A percentile compares a stretch with the other conserved stretches of the same genome.
phyloP scores from a whole-genome alignment of 2,329 filamentous ascomycete species.

The Penicillium griseofulvum region DNA sequence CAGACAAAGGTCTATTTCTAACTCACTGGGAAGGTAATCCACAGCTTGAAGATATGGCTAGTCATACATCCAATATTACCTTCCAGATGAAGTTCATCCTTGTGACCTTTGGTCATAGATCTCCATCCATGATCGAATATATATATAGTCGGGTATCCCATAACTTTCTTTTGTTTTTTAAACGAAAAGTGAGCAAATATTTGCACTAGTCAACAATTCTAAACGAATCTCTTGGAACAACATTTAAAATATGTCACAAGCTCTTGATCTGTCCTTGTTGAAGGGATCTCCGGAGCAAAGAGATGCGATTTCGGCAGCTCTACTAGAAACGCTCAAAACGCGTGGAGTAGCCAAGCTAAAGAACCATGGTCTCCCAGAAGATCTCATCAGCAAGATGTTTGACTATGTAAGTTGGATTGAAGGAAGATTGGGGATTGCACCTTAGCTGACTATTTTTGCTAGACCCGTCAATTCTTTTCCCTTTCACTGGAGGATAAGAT shows the following conservation, averaged over 20 bases:
- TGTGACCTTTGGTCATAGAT: too few relatives aligned
- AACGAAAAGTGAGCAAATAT: not conserved
- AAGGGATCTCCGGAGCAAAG: conserved; percentile 15
- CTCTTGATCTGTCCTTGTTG: conserved; percentile 16
- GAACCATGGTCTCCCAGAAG: conserved; percentile 19
- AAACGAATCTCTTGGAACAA: not conserved
- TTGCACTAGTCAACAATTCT: not conserved
- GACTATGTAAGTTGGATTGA: conserved; percentile 6
- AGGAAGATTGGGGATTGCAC: too few relatives aligned
- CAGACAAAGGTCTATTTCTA: not conserved
- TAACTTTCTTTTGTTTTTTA: not conserved
- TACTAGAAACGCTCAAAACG: conserved; percentile 16
- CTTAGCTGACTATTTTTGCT: not conserved
- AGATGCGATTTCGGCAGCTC: conserved; percentile 3
- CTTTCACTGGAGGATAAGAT: conserved; percentile 28
- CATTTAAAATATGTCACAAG: conserved; percentile 6
- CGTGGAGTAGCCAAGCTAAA: conserved; percentile 17
- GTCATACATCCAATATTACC: not conserved
- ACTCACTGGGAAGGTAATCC: not conserved
- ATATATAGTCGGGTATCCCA: not conserved
- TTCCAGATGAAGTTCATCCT: not conserved
- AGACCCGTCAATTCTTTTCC: conserved; percentile 24
- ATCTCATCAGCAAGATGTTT: conserved; percentile 14
- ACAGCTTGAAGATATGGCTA: not conserved
- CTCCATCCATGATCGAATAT: not conserved